Base-by-base conservation (phyloP, 164 flowering plant genomes). In the Magnolia officinalis region DNA sequence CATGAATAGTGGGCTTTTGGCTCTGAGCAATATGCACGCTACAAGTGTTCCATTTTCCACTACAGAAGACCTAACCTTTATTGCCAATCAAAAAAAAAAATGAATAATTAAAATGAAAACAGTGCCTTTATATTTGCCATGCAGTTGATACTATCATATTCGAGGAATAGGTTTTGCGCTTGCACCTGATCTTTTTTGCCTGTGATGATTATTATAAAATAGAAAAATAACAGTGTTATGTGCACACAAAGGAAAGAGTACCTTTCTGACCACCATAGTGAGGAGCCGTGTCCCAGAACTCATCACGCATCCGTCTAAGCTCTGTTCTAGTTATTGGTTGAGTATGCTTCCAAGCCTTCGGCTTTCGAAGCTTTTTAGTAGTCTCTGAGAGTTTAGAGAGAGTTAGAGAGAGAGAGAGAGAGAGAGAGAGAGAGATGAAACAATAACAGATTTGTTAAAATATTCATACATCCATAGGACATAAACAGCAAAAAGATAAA, bases 231-330 rank as follows among this genome's bases (percentile, higher is more conserved):
- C 45, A 2, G 45, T 37, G 45, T 37, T 37, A 37, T 37, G 45
- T 37, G 45, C 45, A 2, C 45, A 23, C 50, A 26, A 4, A 68
- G 24, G 58, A 72, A 76, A 67, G 31, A 11, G 8, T 82, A 92
- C 97, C 97, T 89, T 84, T 91, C 76, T 63, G 84, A 72, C 98
- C 98, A 76, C 98, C 96, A 85, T 93, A 91, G 71, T 83, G 85
- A 78, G 98, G 97, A 80, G 98, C 98, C 73, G 98, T 92, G 79
- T 95, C 98, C 98, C 98, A 95, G 80, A 95, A 95, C 79, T 95
- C 98, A 63, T 93, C 97, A 45, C 96, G 90, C 87, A 95, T 80
- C 84, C 89, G 93, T 72, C 81, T 77, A 5, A 95, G 94, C 77
- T 95, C 93, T 69, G 90, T 74, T 81, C 82, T 87, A 72, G 98